Base-by-base conservation (phyloP, 208 protist species). In the Wallacemonas sp. region DNA sequence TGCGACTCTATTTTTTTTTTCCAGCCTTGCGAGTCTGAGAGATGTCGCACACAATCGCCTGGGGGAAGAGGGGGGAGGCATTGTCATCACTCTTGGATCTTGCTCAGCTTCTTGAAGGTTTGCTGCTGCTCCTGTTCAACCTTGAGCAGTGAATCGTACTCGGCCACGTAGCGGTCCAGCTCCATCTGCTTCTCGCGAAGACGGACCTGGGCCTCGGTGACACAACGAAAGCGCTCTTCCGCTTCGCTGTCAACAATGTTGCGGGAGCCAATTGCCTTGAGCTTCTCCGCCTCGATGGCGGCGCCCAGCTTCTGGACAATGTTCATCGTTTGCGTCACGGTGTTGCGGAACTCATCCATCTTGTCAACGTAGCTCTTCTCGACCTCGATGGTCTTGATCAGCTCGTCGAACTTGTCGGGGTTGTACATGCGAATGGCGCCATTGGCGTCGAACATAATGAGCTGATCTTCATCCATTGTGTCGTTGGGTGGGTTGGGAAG, bases 381-480 rank as follows among this genome's bases (percentile, higher is more conserved):
- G 14, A 81, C 72, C 34, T 91, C 87, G n/a, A 93, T 80, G 0
- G 83, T 68, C 52, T 90, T 90, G 19, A 93, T 49, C 17, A 92
- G 70, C 61, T 96, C 75, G 46, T 96, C 88, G 62, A 86, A 96
- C 74, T 92, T 94, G 26, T 96, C 88, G 2, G 91, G 91, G 66
- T 89, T 85, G 74, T 96, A 96, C 83, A 96, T 93, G 56, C 88
- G 85, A 63, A 94, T 93, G 57, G 85, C 85, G 16, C 87, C 85
- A 54, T 91, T 86, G 71, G 78, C 80, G 81, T 95, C 90, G 69
- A 97, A 97, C 85, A 93, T 94, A 39, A 95, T 81, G 36, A 94
- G 61, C 67, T 87, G 81, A 66, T 95, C 89, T 33, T 94, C 87
- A 46, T 92, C 89, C 87, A 92, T 92, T 2, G 65, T 60, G n/a